These are phyloP conservation scores for Marasmius tenuissimus DNA, from an alignment of 1,284 basidiomycete species.

Conservation along the genomic window DNA sequence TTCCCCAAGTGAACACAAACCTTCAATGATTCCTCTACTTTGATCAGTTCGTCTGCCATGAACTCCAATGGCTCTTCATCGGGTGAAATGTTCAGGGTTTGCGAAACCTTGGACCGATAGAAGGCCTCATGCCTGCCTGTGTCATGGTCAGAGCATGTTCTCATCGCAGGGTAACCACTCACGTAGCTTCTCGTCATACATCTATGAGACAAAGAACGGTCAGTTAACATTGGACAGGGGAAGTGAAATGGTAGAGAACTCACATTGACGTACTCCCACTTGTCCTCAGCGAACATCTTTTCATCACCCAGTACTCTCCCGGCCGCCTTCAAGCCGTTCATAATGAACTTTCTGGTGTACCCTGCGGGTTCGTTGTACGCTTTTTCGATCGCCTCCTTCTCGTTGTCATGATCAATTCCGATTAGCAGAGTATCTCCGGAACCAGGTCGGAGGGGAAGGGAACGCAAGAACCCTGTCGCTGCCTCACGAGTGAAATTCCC, in stretches of 20 bases:
- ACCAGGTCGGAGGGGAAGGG: conserved; percentile 76
- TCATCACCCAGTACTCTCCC: conserved; percentile 65
- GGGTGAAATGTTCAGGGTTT: conserved; percentile 59
- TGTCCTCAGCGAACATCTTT: conserved; percentile 56
- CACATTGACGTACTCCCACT: conserved; percentile 80
- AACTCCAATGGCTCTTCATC: conserved; percentile 50
- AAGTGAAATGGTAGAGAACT: conserved; percentile 1
- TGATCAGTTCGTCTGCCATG: conserved; percentile 72
- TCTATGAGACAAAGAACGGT: conserved; percentile 30
- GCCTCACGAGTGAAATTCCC: conserved; percentile 88
- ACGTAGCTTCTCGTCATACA: conserved; percentile 75
- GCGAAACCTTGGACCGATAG: conserved; percentile 68
- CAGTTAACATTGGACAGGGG: not conserved
- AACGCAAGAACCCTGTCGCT: conserved; percentile 75
- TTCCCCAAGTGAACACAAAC: conserved; percentile 34
- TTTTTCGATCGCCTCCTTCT: conserved; percentile 62
- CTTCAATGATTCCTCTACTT: conserved; percentile 90
- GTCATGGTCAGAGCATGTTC: conserved; percentile 5
- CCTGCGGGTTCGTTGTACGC: conserved; percentile 87
- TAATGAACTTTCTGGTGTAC: conserved; percentile 81
- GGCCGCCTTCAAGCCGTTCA: conserved; percentile 81
- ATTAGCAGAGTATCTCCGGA: conserved; percentile 73
- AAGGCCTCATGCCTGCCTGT: conserved; percentile 87
- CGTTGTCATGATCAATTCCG: conserved; percentile 86
- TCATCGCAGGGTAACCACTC: conserved; percentile 31